Percentiles rank a stretch among this genome's conserved stretches.
These are phyloP conservation scores for Pleomassaria siparia DNA, from an alignment of 2,329 filamentous ascomycete species.

Conservation along the genomic window DNA sequence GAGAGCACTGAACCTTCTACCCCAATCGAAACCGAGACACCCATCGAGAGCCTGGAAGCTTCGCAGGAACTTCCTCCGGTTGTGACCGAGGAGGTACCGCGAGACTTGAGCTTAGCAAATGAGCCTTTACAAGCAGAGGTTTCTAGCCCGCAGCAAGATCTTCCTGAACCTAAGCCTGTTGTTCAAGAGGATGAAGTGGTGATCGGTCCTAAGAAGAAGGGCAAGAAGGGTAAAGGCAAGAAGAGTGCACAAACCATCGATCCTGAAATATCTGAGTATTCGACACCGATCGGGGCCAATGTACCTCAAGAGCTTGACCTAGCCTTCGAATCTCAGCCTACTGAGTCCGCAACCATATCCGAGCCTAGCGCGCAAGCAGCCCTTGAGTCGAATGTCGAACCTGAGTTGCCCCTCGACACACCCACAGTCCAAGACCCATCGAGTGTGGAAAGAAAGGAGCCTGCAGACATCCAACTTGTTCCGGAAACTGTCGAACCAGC, in stretches of 20 bases:
- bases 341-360: neutral
- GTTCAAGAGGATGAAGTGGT: slow-evolving; percentile 10
- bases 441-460: neutral
- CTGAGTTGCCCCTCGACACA: neutral
- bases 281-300: neutral
- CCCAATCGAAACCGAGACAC: slow-evolving; percentile 5
- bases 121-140: neutral
- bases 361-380: neutral
- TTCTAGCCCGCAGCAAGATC: neutral
- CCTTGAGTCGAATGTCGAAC: neutral
- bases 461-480: neutral
- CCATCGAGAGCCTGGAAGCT: neutral
- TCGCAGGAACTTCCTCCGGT: neutral
- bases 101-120: neutral
- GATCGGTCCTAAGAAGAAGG: slow-evolving; percentile 41
- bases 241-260: slow-evolving; percentile 12
- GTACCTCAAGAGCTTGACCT: neutral
- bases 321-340: neutral
- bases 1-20: slow-evolving; percentile 18
- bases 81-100: neutral
- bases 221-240: slow-evolving; percentile 45
- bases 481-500: neutral
- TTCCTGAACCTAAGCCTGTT: neutral
- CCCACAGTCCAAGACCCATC: neutral
- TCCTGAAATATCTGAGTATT: slow-evolving; percentile 2